Conservation (phyloP, 805 yeast genomes). For the Wickerhamomyces rabaulensis region DNA sequence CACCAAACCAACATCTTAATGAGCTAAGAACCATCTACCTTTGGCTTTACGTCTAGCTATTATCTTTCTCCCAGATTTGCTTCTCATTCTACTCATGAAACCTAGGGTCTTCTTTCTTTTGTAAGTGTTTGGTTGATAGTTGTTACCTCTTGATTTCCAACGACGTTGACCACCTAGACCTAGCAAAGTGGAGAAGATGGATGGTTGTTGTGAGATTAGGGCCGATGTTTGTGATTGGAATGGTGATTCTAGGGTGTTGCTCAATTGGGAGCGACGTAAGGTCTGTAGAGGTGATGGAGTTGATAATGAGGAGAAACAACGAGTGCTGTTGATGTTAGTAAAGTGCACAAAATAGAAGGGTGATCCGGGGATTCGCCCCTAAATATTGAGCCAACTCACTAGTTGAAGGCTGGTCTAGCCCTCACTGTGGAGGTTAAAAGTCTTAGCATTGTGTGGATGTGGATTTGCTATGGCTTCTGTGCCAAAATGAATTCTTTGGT, state of each 20-base stretch:
- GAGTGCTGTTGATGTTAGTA: conserved; percentile 6
- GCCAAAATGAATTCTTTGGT: background rate
- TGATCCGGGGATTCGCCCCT: no score
- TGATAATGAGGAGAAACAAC: conserved; percentile 12
- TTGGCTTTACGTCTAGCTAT: conserved; percentile 74
- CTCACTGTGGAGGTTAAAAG: background rate
- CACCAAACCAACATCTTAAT: conserved; percentile 33
- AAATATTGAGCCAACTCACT: no score
- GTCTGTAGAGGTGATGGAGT: conserved; percentile 15
- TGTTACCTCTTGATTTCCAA: conserved; percentile 89
- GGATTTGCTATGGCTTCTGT: background rate
- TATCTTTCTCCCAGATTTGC: conserved; percentile 72
- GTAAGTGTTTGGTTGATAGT: conserved; percentile 89
- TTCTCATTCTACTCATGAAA: conserved; percentile 75
- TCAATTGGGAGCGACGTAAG: conserved; percentile 14
- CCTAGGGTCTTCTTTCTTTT: conserved; percentile 90
- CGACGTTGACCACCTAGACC: conserved; percentile 45
- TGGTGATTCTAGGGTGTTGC: conserved; percentile 21
- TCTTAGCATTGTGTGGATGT: background rate
- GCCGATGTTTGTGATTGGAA: conserved; percentile 12
- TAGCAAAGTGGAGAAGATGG: conserved; percentile 25
- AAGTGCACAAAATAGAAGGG: background rate
- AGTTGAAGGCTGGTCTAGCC: background rate
- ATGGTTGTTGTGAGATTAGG: conserved; percentile 8
- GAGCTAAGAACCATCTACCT: conserved; percentile 91